phyloP scores from a whole-genome alignment of 495 filamentous ascomycete species.

The Hapsidospora chrysogenum region DNA sequence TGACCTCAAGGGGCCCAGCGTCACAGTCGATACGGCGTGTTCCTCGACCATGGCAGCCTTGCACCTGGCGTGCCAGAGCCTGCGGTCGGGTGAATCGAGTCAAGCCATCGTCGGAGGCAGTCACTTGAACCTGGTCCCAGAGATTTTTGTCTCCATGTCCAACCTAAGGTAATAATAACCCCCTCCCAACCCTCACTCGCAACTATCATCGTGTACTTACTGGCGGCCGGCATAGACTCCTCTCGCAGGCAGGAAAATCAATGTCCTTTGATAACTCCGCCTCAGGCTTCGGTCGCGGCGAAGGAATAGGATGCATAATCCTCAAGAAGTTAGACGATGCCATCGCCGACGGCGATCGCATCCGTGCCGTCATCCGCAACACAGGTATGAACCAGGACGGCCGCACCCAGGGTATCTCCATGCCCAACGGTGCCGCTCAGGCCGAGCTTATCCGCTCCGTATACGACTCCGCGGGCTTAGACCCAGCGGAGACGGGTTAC shows the following conservation, averaged over 20 bases:
- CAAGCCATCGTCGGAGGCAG: slow-evolving; percentile 24
- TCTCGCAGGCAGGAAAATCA: slow-evolving; percentile 47
- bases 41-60: slow-evolving; percentile 24
- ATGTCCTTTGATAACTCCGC: slow-evolving; percentile 44
- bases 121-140: slow-evolving; percentile 7
- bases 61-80: slow-evolving; percentile 21
- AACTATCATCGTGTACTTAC: slow-evolving; percentile 17
- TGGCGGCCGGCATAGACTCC: slow-evolving; percentile 28
- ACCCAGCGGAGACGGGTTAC: slow-evolving; percentile 25
- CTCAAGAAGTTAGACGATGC: slow-evolving; percentile 47
- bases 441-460: slow-evolving; percentile 28
- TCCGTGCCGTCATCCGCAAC: slow-evolving; percentile 43
- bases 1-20: slow-evolving; percentile 21
- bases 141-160: slow-evolving; percentile 12
- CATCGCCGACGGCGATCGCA: slow-evolving; percentile 35
- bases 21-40: slow-evolving; percentile 27
- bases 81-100: slow-evolving; percentile 21
- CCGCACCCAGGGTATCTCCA: slow-evolving; percentile 39
- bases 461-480: slow-evolving; percentile 22
- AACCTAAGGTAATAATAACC: background rate
- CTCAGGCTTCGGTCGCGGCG: slow-evolving; percentile 45
- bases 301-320: slow-evolving; percentile 39
- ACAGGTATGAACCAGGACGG: slow-evolving; percentile 45
- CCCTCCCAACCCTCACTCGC: background rate
- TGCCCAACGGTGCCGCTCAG: slow-evolving; percentile 40